Percentiles rank a stretch among this genome's conserved stretches.
These are phyloP conservation scores for Thelephora terrestris DNA, from an alignment of 1,284 basidiomycete genomes.

Conservation along the genomic window DNA sequence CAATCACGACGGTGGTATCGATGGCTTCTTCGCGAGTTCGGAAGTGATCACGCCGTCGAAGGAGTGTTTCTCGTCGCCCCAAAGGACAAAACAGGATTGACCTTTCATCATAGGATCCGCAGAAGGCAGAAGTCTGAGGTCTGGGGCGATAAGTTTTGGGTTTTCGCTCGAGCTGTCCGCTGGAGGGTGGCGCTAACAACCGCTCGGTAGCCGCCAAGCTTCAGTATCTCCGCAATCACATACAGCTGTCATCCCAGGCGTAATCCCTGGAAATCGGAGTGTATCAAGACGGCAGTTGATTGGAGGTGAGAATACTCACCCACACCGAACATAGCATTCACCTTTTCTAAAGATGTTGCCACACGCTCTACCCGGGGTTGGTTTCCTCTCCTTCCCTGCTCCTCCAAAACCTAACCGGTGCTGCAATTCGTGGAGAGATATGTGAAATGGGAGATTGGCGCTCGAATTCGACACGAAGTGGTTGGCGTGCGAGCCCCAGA, in stretches of 20 bases:
- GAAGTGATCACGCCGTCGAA: constrained; percentile 77
- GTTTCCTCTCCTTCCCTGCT: constrained; percentile 44
- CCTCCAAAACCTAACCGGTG: constrained; percentile 41
- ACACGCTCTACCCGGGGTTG: constrained; percentile 58
- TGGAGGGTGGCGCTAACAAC: constrained; percentile 63
- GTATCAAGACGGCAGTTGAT: background rate
- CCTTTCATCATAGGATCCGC: constrained; percentile 70
- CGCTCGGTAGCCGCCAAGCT: constrained; percentile 64
- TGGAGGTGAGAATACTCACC: constrained; percentile 42
- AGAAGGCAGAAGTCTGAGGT: constrained; percentile 62
- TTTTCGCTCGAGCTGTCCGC: constrained; percentile 17
- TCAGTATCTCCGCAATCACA: constrained; percentile 90
- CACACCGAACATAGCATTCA: constrained; percentile 85
- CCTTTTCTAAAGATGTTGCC: constrained; percentile 75
- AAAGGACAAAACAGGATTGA: constrained; percentile 78
- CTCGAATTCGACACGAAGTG: constrained; percentile 59
- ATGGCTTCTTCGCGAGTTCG: constrained; percentile 54
- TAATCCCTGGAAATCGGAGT: constrained; percentile 57
- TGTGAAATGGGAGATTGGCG: constrained; percentile 47
- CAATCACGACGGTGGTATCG: constrained; percentile 59
- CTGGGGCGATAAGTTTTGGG: constrained; percentile 29
- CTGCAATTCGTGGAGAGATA: constrained; percentile 60
- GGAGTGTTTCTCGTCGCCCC: constrained; percentile 98
- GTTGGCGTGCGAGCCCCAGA: constrained; percentile 65
- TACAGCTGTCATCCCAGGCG: constrained; percentile 78